Base-by-base conservation (phyloP, 2,329 filamentous ascomycete species). In the Cyphellophora attinorum region DNA sequence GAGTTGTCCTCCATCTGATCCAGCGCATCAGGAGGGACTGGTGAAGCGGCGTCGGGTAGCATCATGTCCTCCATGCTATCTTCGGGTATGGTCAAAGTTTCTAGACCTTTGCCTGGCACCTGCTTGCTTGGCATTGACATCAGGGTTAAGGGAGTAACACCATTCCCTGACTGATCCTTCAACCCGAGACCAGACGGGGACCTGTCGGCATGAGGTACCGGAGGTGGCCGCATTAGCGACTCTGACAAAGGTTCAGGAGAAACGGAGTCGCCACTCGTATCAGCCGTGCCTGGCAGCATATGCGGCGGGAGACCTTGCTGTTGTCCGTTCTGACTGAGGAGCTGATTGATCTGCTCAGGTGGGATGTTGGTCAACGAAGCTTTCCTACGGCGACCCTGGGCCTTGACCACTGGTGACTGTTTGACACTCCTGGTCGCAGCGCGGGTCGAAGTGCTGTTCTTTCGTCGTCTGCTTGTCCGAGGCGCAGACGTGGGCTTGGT, bases 71-170 rank as follows among this genome's bases (percentile, higher is more conserved):
- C 76, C 56, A 81, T 80, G 56, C 57, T 67, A 58, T 57, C 66
- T 54, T 60, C 74, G 55, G 55, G 70, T 52, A 37, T 57, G 52
- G 50, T 71, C 55, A 59, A 21, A 57, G 53, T 45, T 32, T 56
- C 44, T 44, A 59, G 45, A 6, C 53, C 51, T 19, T 54, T 55
- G 15, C 53, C 47, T 11, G 52, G 48, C 27, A 29, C 42, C 15
- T 58, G 57, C 37, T 65, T 67, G 42, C 70, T 72, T 34, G 49
- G 70, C 28, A 89, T 67, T 49, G 76, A 81, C 82, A 95, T 94
- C 39, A 94, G 61, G 5, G 86, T 93, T 6, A 88, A 85, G 1
- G 86, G 86, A 0, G 86, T 93, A 2, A 85, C 86, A 8, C 84
- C 83, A 34, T 77, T 60, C 31, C 74, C 48, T 19, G 34, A 32